phyloP scores from a whole-genome alignment of 306 rosid species.

The Gillenia trifoliata region DNA sequence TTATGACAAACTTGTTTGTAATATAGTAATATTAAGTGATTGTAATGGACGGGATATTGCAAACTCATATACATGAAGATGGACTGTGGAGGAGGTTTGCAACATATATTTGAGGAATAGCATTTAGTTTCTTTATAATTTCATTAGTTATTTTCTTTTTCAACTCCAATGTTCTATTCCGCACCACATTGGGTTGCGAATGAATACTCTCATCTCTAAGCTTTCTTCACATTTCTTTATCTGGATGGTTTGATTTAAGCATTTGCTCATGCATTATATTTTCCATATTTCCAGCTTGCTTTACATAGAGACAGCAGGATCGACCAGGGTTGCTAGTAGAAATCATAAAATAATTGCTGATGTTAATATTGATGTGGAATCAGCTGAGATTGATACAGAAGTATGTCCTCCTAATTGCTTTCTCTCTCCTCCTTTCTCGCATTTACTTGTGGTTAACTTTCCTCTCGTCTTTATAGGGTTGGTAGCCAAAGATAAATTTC shows the following conservation, averaged over 20 bases:
- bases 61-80: slow-evolving; percentile 74
- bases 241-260: slow-evolving; percentile 13
- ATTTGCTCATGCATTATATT: slow-evolving; percentile 15
- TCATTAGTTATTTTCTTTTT: not conserved
- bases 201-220: not conserved
- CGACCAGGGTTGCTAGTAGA: slow-evolving; percentile 87
- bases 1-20: not conserved
- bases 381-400: slow-evolving; percentile 90
- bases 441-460: slow-evolving; percentile 14
- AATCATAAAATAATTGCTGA: slow-evolving; percentile 80
- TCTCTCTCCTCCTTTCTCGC: not conserved
- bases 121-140: not conserved
- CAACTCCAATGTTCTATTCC: not conserved
- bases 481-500: slow-evolving; percentile 89
- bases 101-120: slow-evolving; percentile 21
- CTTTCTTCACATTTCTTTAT: slow-evolving; percentile 4
- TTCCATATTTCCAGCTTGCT: slow-evolving; percentile 58
- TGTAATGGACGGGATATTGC: slow-evolving; percentile 70
- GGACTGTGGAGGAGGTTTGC: slow-evolving; percentile 90
- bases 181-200: not conserved
- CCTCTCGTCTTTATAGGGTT: slow-evolving; percentile 49
- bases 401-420: slow-evolving; percentile 30
- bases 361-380: slow-evolving; percentile 89
- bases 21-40: not conserved
- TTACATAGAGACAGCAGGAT: slow-evolving; percentile 88